These are phyloP conservation scores for Silene vulgaris DNA, from an alignment of 179 eudicot species.

Conservation along the genomic window DNA sequence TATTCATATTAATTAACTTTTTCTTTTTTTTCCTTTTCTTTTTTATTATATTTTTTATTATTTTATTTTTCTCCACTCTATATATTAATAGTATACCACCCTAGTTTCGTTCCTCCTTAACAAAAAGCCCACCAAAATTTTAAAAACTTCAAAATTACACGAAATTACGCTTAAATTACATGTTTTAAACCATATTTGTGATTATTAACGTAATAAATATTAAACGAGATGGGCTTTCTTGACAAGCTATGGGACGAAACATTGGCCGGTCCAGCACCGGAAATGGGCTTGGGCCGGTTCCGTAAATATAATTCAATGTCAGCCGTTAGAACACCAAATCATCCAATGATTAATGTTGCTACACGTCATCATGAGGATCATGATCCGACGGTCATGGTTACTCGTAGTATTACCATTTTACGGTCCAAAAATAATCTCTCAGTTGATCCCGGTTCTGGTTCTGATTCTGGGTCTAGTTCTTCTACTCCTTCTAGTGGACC, in stretches of 20 bases:
- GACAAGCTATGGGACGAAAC: constrained; percentile 29
- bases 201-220: too few relatives aligned
- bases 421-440: constrained; percentile 20
- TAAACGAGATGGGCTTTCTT: constrained; percentile 18
- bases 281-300: constrained; percentile 19
- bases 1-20: constrained; percentile 1
- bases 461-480: constrained; percentile 20
- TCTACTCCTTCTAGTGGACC: constrained; percentile 22
- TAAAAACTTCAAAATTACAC: background rate
- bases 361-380: constrained; percentile 4
- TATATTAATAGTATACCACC: background rate
- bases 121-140: background rate
- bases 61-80: background rate
- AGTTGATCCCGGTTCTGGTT: constrained; percentile 19
- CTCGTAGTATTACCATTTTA: constrained; percentile 2
- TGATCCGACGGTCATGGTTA: background rate
- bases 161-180: background rate
- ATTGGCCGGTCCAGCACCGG: constrained; percentile 29
- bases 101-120: constrained; percentile 12
- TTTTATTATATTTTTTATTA: background rate
- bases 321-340: constrained; percentile 23
- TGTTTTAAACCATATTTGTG: too few relatives aligned
- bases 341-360: constrained; percentile 15
- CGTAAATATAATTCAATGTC: constrained; percentile 26
- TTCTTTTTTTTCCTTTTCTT: background rate